A percentile compares a stretch with the other conserved stretches of the same genome.
Conservation (phyloP, 2,329 filamentous ascomycete species). For the Aspergillus versicolor region DNA sequence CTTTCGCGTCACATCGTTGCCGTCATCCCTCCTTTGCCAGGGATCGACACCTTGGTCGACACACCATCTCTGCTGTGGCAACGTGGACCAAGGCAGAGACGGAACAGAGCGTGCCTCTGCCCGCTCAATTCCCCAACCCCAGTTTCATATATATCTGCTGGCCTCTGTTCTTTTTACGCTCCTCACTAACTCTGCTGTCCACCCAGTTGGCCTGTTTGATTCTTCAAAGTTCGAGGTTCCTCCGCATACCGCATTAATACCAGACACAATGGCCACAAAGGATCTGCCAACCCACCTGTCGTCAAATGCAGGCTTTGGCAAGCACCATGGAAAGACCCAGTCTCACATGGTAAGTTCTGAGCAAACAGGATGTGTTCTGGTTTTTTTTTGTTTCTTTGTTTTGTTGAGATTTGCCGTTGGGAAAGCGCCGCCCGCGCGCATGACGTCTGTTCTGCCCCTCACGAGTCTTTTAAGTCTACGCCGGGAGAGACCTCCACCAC, state of each 20-base stretch:
- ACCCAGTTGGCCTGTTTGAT: background rate
- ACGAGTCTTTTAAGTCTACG: background rate
- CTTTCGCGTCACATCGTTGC: conserved; percentile 13
- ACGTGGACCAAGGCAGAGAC: conserved; percentile 10
- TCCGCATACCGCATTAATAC: conserved; percentile 4
- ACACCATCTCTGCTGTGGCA: conserved; percentile 21
- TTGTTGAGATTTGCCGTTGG: background rate
- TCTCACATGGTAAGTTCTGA: conserved; percentile 53
- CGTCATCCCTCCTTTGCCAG: conserved; percentile 19
- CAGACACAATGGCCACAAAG: conserved; percentile 66
- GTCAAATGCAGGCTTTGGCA: conserved; percentile 40
- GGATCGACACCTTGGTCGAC: conserved; percentile 23
- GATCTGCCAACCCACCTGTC: conserved; percentile 77
- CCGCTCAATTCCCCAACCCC: background rate
- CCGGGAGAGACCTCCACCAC: too few relatives aligned
- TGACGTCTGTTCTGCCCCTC: conserved; percentile 3
- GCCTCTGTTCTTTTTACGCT: background rate
- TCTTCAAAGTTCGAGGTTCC: background rate
- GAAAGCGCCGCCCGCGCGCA: background rate
- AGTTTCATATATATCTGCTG: background rate
- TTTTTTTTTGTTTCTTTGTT: background rate
- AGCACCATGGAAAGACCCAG: conserved; percentile 56
- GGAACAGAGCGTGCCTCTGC: background rate
- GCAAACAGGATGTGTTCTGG: background rate
- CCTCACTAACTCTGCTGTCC: background rate